Evolutionary conservation across 345 rosid species (phyloP).

Genomic region (Erodium maritimum): DNA sequence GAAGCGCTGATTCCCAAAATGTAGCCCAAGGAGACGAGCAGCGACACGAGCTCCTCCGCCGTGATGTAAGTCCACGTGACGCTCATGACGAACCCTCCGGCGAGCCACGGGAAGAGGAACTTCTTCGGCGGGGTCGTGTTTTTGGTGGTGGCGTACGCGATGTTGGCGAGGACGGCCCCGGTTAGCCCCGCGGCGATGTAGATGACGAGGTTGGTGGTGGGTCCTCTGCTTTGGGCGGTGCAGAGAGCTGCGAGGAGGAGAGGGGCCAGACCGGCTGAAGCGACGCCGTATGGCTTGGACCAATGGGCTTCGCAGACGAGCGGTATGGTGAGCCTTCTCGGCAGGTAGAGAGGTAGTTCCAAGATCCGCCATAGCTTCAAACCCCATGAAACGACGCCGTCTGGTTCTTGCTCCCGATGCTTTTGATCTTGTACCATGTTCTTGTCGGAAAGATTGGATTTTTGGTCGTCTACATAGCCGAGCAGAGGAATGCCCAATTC

Average conservation of each 20-base stretch:
- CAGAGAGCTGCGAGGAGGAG: conserved; percentile 44
- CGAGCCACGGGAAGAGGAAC: conserved; percentile 59
- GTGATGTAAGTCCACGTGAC: conserved; percentile 70
- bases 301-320: conserved; percentile 52
- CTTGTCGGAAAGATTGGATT: conserved; percentile 13
- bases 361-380: conserved; percentile 24
- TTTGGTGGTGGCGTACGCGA: conserved; percentile 39
- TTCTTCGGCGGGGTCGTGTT: conserved; percentile 46
- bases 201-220: conserved; percentile 16
- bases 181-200: conserved; percentile 31
- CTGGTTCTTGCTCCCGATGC: conserved; percentile 3
- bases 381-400: conserved; percentile 9
- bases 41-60: conserved; percentile 77
- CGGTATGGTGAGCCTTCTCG: conserved; percentile 78
- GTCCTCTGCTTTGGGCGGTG: conserved; percentile 11
- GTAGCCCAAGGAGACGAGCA: conserved; percentile 58
- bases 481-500: conserved; percentile 42
- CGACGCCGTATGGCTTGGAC: conserved; percentile 70
- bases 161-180: conserved; percentile 38
- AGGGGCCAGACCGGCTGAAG: conserved; percentile 60
- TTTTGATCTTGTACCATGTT: conserved; percentile 6
- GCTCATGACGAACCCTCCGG: conserved; percentile 86
- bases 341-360: conserved; percentile 67
- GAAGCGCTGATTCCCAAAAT: conserved; percentile 53
- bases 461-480: conserved; percentile 31